phyloP scores from a whole-genome alignment of 441 rosid species.

The Erysimum pusillum region DNA sequence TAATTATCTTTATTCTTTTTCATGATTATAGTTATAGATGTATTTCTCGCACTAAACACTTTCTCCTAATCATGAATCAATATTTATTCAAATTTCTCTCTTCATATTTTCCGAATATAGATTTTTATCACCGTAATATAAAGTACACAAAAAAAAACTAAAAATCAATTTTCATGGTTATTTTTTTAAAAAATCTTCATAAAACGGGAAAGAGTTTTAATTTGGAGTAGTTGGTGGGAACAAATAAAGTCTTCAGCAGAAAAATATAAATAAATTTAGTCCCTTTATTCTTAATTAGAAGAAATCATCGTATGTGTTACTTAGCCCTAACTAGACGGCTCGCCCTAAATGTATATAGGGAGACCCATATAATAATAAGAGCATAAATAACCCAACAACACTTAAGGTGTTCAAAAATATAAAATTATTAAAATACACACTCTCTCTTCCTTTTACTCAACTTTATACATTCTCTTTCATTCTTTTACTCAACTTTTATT shows the following conservation, averaged over 20 bases:
- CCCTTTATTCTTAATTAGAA: neutral
- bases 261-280: too few species aligned
- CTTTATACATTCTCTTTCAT: too few species aligned
- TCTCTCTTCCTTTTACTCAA: too few species aligned
- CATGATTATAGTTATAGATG: neutral
- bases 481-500: too few species aligned
- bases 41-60: neutral
- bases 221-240: constrained; percentile 13
- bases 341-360: constrained; percentile 17
- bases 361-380: constrained; percentile 22
- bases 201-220: neutral
- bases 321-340: constrained; percentile 37
- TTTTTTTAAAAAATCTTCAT: neutral
- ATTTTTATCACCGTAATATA: neutral
- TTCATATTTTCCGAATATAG: neutral
- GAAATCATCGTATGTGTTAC: neutral
- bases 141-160: neutral
- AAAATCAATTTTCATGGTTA: neutral
- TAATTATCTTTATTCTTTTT: neutral
- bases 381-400: too few species aligned
- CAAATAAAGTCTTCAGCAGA: neutral
- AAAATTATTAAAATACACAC: too few species aligned
- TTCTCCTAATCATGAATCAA: neutral
- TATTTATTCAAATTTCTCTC: neutral
- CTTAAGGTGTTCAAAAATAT: too few species aligned